phyloP scores from a whole-genome alignment of 805 yeast species.

The Candida qinlingensis region DNA sequence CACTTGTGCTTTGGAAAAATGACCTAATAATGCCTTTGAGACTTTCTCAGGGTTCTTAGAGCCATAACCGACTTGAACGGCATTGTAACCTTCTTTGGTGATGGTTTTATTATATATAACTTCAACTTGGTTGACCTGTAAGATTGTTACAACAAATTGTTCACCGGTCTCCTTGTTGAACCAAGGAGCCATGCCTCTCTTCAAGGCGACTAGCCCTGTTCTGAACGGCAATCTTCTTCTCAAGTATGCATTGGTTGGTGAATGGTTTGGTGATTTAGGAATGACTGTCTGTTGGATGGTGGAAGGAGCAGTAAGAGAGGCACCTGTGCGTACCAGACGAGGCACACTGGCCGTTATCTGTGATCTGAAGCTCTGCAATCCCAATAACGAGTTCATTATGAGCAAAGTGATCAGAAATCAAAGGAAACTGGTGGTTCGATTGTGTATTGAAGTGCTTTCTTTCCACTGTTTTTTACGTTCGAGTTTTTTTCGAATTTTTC shows the following conservation, averaged over 20 bases:
- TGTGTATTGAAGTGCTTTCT: neutral
- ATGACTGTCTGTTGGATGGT: slow-evolving; percentile 24
- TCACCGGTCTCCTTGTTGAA: slow-evolving; percentile 62
- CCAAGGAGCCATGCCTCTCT: slow-evolving; percentile 87
- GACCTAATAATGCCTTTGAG: slow-evolving; percentile 63
- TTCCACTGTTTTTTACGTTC: neutral
- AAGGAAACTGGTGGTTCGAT: neutral
- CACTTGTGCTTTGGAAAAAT: slow-evolving; percentile 71
- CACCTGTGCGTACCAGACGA: slow-evolving; percentile 28
- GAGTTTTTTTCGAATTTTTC: neutral
- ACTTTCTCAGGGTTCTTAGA: slow-evolving; percentile 57
- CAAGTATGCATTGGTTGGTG: slow-evolving; percentile 61
- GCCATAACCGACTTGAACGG: slow-evolving; percentile 86
- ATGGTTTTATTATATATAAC: slow-evolving; percentile 68
- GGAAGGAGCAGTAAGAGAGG: slow-evolving; percentile 32
- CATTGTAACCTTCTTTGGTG: slow-evolving; percentile 72
- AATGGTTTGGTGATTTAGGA: slow-evolving; percentile 53
- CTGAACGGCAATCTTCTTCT: slow-evolving; percentile 71
- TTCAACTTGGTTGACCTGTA: slow-evolving; percentile 85
- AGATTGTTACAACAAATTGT: slow-evolving; percentile 76
- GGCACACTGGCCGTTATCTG: slow-evolving; percentile 18
- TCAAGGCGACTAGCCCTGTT: slow-evolving; percentile 80
- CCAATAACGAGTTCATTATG: slow-evolving; percentile 12
- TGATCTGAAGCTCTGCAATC: slow-evolving; percentile 11
- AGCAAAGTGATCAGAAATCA: too few species aligned